A percentile compares a stretch with the other conserved stretches of the same genome.
These are phyloP conservation scores for Thalassiosira mediterranea DNA, from an alignment of 352 stramenopile species.

Conservation along the genomic window DNA sequence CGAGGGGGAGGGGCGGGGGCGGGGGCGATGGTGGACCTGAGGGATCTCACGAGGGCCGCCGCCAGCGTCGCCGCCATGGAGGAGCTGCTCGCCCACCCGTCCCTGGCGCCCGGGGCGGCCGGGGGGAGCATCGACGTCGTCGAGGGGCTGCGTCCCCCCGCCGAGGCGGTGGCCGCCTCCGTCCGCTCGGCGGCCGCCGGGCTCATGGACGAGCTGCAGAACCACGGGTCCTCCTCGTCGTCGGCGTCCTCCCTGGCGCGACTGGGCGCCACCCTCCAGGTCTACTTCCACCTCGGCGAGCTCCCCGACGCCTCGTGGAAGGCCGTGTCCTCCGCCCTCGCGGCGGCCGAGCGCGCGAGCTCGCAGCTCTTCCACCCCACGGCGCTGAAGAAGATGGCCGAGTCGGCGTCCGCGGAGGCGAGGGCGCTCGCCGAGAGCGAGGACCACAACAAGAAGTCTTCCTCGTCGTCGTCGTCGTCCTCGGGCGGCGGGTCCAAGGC, in stretches of 20 bases:
- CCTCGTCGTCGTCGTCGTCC: no score
- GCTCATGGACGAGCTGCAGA: constrained; percentile 64
- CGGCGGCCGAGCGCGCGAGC: constrained; percentile 54
- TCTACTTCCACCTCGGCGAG: constrained; percentile 82
- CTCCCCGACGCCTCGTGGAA: constrained; percentile 74
- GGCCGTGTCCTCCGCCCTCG: constrained; percentile 59
- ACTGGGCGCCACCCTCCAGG: constrained; percentile 76
- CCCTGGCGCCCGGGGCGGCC: constrained; percentile 29
- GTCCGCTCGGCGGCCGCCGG: constrained; percentile 59
- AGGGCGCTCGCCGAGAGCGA: constrained; percentile 46
- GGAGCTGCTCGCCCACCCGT: constrained; percentile 65
- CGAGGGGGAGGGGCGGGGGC: background rate
- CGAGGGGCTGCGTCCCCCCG: constrained; percentile 54
- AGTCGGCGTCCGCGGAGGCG: constrained; percentile 62
- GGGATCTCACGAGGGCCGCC: constrained; percentile 78
- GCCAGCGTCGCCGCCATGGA: constrained; percentile 74
- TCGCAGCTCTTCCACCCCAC: constrained; percentile 66
- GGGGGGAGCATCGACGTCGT: constrained; percentile 61
- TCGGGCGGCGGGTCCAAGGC: no score
- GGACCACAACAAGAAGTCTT: constrained; percentile 17
- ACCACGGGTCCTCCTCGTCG: constrained; percentile 29
- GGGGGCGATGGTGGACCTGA: constrained; percentile 50
- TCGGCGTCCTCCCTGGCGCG: constrained; percentile 34
- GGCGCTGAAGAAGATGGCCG: constrained; percentile 58
- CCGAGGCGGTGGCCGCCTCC: constrained; percentile 35